phyloP scores from a whole-genome alignment of 2,329 filamentous ascomycete genomes.

The Epichloe gansuensis region DNA sequence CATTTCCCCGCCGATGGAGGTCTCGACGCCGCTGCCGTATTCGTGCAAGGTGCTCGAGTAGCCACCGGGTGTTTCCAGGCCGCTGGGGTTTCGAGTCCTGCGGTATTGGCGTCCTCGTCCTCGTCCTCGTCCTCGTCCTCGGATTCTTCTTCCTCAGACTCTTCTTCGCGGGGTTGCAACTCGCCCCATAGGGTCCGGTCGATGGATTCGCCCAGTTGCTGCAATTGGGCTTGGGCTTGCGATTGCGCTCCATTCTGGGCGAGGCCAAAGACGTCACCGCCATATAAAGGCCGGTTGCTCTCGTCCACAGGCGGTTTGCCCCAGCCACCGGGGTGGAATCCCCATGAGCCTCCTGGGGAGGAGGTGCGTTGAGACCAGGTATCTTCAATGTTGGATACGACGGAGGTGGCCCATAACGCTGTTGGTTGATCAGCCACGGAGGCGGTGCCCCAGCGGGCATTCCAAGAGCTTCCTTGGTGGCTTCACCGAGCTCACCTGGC shows the following conservation, averaged over 20 bases:
- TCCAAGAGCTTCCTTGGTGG: slow-evolving; percentile 81
- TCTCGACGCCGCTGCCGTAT: slow-evolving; percentile 58
- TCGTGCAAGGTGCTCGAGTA: slow-evolving; percentile 70
- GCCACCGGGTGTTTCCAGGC: slow-evolving; percentile 70
- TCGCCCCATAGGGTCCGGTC: slow-evolving; percentile 90
- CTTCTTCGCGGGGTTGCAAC: slow-evolving; percentile 66
- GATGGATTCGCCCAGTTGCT: slow-evolving; percentile 56
- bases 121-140: slow-evolving; percentile 21
- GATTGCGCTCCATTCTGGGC: slow-evolving; percentile 27
- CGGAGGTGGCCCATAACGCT: slow-evolving; percentile 83
- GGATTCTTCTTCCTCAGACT: slow-evolving; percentile 55
- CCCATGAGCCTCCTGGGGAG: slow-evolving; percentile 82
- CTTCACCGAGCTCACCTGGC: slow-evolving; percentile 80
- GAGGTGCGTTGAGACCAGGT: slow-evolving; percentile 84
- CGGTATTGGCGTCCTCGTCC: slow-evolving; percentile 47
- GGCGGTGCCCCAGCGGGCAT: slow-evolving; percentile 89
- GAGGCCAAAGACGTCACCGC: slow-evolving; percentile 88
- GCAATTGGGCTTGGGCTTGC: slow-evolving; percentile 27
- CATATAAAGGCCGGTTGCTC: slow-evolving; percentile 80
- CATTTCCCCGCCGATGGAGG: slow-evolving; percentile 74
- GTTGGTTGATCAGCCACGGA: slow-evolving; percentile 95
- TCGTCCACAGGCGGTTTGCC: slow-evolving; percentile 94
- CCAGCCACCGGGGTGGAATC: slow-evolving; percentile 89
- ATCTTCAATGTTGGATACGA: slow-evolving; percentile 95
- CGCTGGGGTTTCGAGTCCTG: slow-evolving; percentile 64